phyloP scores from a whole-genome alignment of 2,329 filamentous ascomycete species.

The Proliferodiscus dingleyae region DNA sequence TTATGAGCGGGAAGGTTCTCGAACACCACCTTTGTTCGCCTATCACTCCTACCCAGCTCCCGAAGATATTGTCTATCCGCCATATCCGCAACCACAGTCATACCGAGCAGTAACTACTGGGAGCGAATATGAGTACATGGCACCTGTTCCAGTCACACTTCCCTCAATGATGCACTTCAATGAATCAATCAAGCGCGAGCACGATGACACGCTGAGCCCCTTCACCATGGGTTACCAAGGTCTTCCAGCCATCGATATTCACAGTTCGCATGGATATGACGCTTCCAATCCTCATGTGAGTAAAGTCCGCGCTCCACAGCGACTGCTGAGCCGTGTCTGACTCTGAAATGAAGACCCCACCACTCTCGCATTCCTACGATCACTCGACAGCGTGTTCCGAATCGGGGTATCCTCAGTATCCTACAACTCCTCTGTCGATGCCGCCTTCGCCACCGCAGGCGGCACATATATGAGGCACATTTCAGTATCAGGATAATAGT shows the following conservation, averaged over 20 bases:
- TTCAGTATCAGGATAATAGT: slow-evolving; percentile 6
- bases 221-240: slow-evolving; percentile 65
- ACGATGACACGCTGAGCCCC: slow-evolving; percentile 55
- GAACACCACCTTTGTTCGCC: slow-evolving; percentile 64
- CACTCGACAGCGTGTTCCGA: slow-evolving; percentile 61
- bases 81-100: slow-evolving; percentile 51
- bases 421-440: slow-evolving; percentile 69
- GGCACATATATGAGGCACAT: slow-evolving; percentile 22
- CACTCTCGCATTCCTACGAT: slow-evolving; percentile 69
- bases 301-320: slow-evolving; percentile 35
- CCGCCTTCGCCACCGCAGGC: slow-evolving; percentile 59
- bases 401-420: slow-evolving; percentile 53
- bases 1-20: slow-evolving; percentile 63
- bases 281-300: slow-evolving; percentile 71
- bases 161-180: slow-evolving; percentile 61
- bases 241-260: slow-evolving; percentile 55
- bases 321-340: slow-evolving; percentile 15
- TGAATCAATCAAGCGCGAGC: slow-evolving; percentile 64
- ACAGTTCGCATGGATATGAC: slow-evolving; percentile 57
- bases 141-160: slow-evolving; percentile 52
- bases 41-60: slow-evolving; percentile 64
- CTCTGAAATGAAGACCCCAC: slow-evolving; percentile 57
- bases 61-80: slow-evolving; percentile 57
- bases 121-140: slow-evolving; percentile 49
- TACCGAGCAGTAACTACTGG: slow-evolving; percentile 46